Evolutionary conservation across 148 eudicot genomes (phyloP), one percentile per base, ranked within the genome.

Genomic region (Fagopyrum tataricum): DNA sequence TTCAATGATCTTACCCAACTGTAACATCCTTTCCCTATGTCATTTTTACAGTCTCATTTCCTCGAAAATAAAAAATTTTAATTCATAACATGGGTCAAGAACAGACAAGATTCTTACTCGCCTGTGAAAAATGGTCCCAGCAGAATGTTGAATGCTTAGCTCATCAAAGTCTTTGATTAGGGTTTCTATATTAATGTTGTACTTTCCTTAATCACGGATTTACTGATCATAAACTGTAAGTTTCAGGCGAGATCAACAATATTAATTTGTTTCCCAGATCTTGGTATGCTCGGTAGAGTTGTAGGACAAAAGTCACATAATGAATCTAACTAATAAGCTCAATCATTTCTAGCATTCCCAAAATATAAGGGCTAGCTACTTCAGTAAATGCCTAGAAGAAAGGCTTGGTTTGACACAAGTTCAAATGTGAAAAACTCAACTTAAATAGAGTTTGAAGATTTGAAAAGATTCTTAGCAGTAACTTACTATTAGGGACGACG

Each of bases 401-500:
- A 0, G 37, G 37, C 37, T 31, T 31, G 37, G 37, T 31, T 31
- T 31, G 37, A 31, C 37, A 1, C 37, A 2, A 31, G 37, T 31
- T 31, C 37, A 31, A 31, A 31, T 31, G 37, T 31, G 37, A 31
- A 31, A 31, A 31, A 31, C 0, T 31, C 2, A 31, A 31, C 37
- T 31, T 31, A 31, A 31, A 31, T 31, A 31, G 37, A 3, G 37
- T 31, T 31, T 31, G 37, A 31, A 21, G 21, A 7, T 51, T 51
- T 51, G 56, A 12, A 46, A 49, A 49, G 55, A 49, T 49, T 5
- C 55, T 5, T 13, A 23, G 4, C 8, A 21, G 20, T 3, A 4
- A 61, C 14, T 23, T 87, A 93, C 96, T 92, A 20, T 85, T 82
- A 41, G 87, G 78, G 66, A 86, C 82, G 75, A 87, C 77, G 73